Evolutionary conservation across 148 eudicot species (phyloP).

Genomic region (Rhododendron molle): DNA sequence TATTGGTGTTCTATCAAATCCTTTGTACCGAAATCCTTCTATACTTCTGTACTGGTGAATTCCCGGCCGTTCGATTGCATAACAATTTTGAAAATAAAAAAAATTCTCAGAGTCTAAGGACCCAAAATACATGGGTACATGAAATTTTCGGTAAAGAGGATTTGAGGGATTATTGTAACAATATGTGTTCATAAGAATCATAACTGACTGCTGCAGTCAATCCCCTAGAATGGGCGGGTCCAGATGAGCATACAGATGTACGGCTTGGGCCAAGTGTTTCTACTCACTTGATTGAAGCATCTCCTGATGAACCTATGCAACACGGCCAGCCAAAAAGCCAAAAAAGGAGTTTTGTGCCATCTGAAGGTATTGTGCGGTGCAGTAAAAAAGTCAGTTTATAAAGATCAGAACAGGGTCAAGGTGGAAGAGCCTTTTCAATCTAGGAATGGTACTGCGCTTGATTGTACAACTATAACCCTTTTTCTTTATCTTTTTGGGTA

Average conservation of each 20-base stretch:
- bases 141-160: too few species aligned
- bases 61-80: too few species aligned
- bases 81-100: too few species aligned
- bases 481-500: background rate
- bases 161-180: background rate
- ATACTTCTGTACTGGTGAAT: too few species aligned
- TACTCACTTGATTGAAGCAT: background rate
- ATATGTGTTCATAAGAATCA: background rate
- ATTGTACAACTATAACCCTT: background rate
- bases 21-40: too few species aligned
- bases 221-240: slow-evolving; percentile 35
- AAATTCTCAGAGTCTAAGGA: too few species aligned
- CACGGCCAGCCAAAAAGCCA: background rate
- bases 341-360: background rate
- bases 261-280: slow-evolving; percentile 23
- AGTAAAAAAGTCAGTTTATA: slow-evolving; percentile 8
- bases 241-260: slow-evolving; percentile 25
- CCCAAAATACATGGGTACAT: too few species aligned
- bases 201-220: slow-evolving; percentile 20
- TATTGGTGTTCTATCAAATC: too few species aligned
- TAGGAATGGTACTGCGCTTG: background rate
- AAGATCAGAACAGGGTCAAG: background rate
- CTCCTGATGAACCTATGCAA: background rate
- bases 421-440: slow-evolving; percentile 16
- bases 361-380: background rate